These are phyloP conservation scores for Fusarium torreyae DNA, from an alignment of 2,329 filamentous ascomycete species.

Conservation along the genomic window DNA sequence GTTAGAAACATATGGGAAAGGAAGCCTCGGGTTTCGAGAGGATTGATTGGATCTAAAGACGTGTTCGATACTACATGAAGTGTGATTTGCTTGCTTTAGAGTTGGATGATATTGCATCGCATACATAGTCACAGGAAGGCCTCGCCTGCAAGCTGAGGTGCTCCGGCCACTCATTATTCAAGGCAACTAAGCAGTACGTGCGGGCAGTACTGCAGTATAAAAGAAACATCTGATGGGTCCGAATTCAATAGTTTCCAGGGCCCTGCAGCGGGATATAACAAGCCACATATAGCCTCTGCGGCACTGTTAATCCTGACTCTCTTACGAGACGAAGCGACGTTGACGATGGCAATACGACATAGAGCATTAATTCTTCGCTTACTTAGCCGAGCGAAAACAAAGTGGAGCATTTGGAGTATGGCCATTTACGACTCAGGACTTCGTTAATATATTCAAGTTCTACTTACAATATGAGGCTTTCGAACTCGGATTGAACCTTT, in stretches of 20 bases:
- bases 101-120: conserved; percentile 21
- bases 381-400: conserved; percentile 12
- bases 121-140: background rate
- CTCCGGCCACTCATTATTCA: conserved; percentile 4
- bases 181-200: background rate
- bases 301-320: conserved; percentile 10
- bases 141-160: conserved; percentile 4
- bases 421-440: background rate
- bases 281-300: conserved; percentile 41
- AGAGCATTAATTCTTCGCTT: conserved; percentile 16
- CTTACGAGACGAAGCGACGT: conserved; percentile 27
- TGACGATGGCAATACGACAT: conserved; percentile 27
- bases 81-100: conserved; percentile 14
- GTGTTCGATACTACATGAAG: conserved; percentile 1
- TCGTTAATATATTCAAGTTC: background rate
- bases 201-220: conserved; percentile 1
- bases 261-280: conserved; percentile 40
- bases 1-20: conserved; percentile 31
- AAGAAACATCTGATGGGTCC: conserved; percentile 33
- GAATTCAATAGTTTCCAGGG: conserved; percentile 36
- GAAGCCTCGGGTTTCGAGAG: conserved; percentile 27
- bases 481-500: background rate
- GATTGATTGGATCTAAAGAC: conserved; percentile 6
- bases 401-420: background rate
- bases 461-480: background rate